Conservation (phyloP, 805 yeast species). For the Sugiyamaella smithiae region DNA sequence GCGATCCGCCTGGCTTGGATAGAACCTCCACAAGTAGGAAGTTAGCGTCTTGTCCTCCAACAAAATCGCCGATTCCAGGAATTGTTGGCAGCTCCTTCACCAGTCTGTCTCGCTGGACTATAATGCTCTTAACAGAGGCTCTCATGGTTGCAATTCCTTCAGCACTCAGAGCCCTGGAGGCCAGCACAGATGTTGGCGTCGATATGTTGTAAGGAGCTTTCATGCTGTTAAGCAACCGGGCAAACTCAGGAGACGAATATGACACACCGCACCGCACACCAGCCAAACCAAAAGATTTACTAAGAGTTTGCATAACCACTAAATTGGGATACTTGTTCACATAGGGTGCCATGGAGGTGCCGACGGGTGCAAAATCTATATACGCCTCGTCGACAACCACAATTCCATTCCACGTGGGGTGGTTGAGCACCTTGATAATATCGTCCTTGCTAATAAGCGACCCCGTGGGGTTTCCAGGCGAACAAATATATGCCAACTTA, state of each 20-base stretch:
- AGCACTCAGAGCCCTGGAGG: slow-evolving; percentile 63
- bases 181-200: slow-evolving; percentile 71
- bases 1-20: slow-evolving; percentile 52
- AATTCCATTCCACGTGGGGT: slow-evolving; percentile 63
- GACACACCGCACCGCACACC: slow-evolving; percentile 90
- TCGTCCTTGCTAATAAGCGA: slow-evolving; percentile 50
- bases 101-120: slow-evolving; percentile 54
- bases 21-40: slow-evolving; percentile 74
- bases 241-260: slow-evolving; percentile 56
- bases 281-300: slow-evolving; percentile 95
- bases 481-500: slow-evolving; percentile 78
- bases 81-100: slow-evolving; percentile 52
- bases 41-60: slow-evolving; percentile 87
- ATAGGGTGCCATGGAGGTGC: slow-evolving; percentile 69
- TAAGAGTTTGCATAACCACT: slow-evolving; percentile 85
- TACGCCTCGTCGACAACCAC: slow-evolving; percentile 94
- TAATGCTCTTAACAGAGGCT: slow-evolving; percentile 47
- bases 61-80: slow-evolving; percentile 63
- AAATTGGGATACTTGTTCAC: slow-evolving; percentile 81
- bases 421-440: slow-evolving; percentile 47
- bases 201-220: slow-evolving; percentile 96
- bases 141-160: slow-evolving; percentile 62
- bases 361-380: slow-evolving; percentile 72
- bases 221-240: slow-evolving; percentile 75
- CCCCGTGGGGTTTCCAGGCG: slow-evolving; percentile 98